Conservation (phyloP, 1,139 yeast genomes). For the Candida pseudocylindracea region DNA sequence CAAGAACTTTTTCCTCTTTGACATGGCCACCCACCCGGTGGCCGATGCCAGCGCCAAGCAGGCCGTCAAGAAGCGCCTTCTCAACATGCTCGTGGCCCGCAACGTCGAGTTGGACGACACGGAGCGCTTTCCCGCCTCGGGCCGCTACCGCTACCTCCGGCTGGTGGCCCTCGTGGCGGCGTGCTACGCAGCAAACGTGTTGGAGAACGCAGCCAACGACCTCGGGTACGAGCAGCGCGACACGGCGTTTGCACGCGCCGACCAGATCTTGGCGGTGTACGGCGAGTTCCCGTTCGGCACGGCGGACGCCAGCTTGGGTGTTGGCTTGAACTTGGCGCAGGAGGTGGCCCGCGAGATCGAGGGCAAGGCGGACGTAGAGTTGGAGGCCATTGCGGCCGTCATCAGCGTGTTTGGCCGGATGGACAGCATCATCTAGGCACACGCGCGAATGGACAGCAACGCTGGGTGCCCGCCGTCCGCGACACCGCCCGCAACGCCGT, state of each 20-base stretch:
- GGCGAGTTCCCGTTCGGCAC: conserved; percentile 61
- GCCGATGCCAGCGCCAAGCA: conserved; percentile 69
- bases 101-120: conserved; percentile 31
- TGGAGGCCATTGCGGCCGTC: conserved; percentile 87
- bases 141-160: conserved; percentile 53
- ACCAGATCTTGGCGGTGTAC: conserved; percentile 64
- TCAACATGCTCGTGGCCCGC: conserved; percentile 48
- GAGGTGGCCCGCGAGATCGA: conserved; percentile 51
- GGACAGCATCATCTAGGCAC: conserved; percentile 25
- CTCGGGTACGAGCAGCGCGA: conserved; percentile 81
- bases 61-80: conserved; percentile 52
- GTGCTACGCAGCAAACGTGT: conserved; percentile 86
- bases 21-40: conserved; percentile 97
- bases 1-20: conserved; percentile 81
- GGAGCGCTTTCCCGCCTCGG: conserved; percentile 44
- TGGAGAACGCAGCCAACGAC: conserved; percentile 69
- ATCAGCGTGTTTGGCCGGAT: conserved; percentile 34
- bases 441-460: too few species aligned
- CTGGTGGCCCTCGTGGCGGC: conserved; percentile 72
- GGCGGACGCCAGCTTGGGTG: conserved; percentile 20
- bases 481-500: too few species aligned
- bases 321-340: conserved; percentile 55
- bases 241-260: conserved; percentile 82
- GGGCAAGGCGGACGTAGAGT: conserved; percentile 33
- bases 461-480: too few species aligned